Conservation (phyloP, 2,329 filamentous ascomycete species). For the Venturia carpophila region DNA sequence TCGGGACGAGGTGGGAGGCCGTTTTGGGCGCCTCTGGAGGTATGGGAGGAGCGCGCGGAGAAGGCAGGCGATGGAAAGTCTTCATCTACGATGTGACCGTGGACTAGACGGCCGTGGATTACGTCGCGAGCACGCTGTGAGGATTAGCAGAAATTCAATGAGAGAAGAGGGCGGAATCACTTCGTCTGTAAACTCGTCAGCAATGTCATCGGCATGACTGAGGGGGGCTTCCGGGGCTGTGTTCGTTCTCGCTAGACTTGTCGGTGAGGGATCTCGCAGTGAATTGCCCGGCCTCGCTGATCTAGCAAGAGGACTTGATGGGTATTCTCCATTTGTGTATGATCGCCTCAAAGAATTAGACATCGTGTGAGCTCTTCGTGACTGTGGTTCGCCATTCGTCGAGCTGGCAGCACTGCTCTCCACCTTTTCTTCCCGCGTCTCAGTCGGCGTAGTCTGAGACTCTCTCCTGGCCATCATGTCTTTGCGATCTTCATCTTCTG, state of each 20-base stretch:
- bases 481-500: conserved; percentile 19
- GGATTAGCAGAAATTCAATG: conserved; percentile 17
- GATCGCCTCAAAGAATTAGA: conserved; percentile 10
- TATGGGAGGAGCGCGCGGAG: conserved; percentile 48
- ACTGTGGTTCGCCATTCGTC: conserved; percentile 3
- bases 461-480: conserved; percentile 9
- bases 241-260: conserved; percentile 3
- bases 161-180: conserved; percentile 18
- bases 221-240: conserved; percentile 11
- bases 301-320: conserved; percentile 28
- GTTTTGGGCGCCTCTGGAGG: conserved; percentile 41
- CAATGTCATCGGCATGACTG: conserved; percentile 9
- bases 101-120: conserved; percentile 80
- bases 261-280: conserved; percentile 16
- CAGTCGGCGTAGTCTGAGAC: conserved; percentile 1
- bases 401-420: conserved; percentile 6
- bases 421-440: neutral
- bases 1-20: conserved; percentile 20
- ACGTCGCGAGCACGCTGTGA: conserved; percentile 68
- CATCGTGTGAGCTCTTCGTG: neutral
- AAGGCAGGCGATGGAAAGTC: conserved; percentile 73
- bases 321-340: conserved; percentile 19
- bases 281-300: conserved; percentile 27
- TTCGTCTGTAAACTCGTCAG: conserved; percentile 31
- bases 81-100: conserved; percentile 92